Percentiles rank a stretch among this genome's conserved stretches.
Evolutionary conservation across 2,329 filamentous ascomycete genomes (phyloP).

Genomic region (Myriosclerotinia curreyana): DNA sequence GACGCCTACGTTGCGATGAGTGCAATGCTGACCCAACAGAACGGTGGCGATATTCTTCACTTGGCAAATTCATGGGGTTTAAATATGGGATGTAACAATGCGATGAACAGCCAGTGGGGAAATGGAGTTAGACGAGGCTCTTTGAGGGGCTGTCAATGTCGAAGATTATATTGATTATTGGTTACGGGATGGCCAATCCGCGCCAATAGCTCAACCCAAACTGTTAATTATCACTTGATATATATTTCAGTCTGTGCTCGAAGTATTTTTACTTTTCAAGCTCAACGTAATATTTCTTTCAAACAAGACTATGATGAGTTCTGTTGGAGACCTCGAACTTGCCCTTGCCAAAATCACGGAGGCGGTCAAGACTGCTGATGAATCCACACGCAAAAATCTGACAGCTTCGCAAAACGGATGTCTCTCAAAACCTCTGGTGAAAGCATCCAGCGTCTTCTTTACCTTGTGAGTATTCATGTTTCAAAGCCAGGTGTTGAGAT

Average conservation of each 20-base stretch:
- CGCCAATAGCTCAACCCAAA: neutral
- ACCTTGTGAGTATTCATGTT: neutral
- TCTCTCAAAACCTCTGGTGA: neutral
- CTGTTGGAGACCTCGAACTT: constrained; percentile 3
- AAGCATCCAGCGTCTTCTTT: neutral
- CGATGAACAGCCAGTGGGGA: neutral
- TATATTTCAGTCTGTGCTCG: neutral
- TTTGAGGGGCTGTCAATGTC: too few relatives aligned
- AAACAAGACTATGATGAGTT: neutral
- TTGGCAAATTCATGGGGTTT: too few relatives aligned
- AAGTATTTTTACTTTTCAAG: neutral
- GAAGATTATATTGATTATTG: neutral
- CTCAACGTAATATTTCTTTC: neutral
- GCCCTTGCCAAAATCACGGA: neutral
- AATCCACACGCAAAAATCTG: neutral
- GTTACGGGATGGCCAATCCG: neutral
- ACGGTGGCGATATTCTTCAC: neutral
- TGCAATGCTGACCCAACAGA: neutral
- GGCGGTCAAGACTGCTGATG: neutral
- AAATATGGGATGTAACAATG: neutral
- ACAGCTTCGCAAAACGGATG: neutral
- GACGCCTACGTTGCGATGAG: neutral
- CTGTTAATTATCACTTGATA: neutral
- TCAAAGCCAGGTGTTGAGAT: neutral
- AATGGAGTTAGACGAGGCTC: neutral